Percentiles rank a stretch among this genome's conserved stretches.
Evolutionary conservation across 352 stramenopile species (phyloP).

Genomic region (Globisporangium irregulare): DNA sequence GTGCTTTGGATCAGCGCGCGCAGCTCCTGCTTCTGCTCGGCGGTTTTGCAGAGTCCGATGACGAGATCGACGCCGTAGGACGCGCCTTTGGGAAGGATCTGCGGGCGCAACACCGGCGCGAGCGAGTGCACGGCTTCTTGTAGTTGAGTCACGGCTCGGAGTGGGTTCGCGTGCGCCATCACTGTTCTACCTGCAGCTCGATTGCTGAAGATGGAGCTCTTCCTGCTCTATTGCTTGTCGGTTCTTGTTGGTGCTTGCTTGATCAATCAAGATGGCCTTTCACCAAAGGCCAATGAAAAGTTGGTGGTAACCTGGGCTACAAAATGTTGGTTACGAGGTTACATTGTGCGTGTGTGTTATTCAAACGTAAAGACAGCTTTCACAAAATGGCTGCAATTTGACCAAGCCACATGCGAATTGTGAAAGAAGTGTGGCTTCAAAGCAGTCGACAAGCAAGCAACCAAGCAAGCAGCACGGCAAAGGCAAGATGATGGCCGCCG

Average conservation of each 20-base stretch:
- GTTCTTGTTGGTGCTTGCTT: neutral
- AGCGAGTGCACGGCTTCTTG: slow-evolving; percentile 52
- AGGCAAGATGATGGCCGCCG: slow-evolving; percentile 63
- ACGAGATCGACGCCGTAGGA: slow-evolving; percentile 66
- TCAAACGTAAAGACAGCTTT: too few relatives aligned
- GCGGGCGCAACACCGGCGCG: slow-evolving; percentile 51
- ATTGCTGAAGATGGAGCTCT: neutral
- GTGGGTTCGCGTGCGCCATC: slow-evolving; percentile 29
- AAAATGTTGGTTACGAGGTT: neutral
- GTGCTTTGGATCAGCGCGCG: slow-evolving; percentile 36
- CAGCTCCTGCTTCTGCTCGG: slow-evolving; percentile 56
- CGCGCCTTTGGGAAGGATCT: slow-evolving; percentile 63
- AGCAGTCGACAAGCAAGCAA: neutral
- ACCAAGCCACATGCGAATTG: neutral
- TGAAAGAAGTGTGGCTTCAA: neutral
- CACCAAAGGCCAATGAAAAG: neutral
- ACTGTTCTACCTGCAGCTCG: neutral
- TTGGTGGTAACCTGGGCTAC: neutral
- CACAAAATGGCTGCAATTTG: neutral
- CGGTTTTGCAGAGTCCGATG: slow-evolving; percentile 54
- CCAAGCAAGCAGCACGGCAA: neutral
- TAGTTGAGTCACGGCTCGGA: slow-evolving; percentile 62
- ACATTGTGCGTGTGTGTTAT: neutral
- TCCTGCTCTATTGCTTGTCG: neutral
- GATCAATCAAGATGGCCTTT: neutral